Percentiles rank a stretch among this genome's conserved stretches.
phyloP scores from a whole-genome alignment of 176 grass and related monocot species.

The Triticum dicoccoides region DNA sequence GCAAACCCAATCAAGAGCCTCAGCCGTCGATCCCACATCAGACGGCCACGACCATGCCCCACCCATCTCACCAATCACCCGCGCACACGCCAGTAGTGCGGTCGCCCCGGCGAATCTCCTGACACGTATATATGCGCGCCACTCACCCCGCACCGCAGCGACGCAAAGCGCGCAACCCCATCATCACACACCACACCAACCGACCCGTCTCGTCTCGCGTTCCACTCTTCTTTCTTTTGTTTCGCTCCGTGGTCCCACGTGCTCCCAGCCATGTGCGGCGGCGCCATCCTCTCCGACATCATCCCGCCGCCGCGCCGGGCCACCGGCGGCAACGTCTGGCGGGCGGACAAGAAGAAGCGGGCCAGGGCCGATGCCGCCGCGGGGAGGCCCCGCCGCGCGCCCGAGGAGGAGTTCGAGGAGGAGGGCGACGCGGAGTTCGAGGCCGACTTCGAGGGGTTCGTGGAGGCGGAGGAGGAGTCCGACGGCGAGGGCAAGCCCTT shows the following conservation, averaged over 20 bases:
- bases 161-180: background rate
- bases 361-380: background rate
- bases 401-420: background rate
- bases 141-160: background rate
- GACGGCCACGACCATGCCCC: background rate
- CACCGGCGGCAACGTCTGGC: constrained; percentile 51
- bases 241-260: background rate
- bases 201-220: background rate
- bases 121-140: background rate
- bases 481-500: constrained; percentile 44
- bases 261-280: constrained; percentile 72
- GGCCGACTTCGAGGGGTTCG: constrained; percentile 36
- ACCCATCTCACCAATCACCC: background rate
- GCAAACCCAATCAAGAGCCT: too few relatives aligned
- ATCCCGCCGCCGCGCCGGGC: constrained; percentile 48
- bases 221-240: background rate
- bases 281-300: constrained; percentile 59
- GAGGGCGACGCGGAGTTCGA: constrained; percentile 24
- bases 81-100: background rate
- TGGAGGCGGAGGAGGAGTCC: constrained; percentile 44
- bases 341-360: constrained; percentile 35
- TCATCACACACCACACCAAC: background rate
- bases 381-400: background rate
- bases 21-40: background rate
- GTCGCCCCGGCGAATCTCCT: background rate